Conservation (phyloP, 345 rosid species). For the Draba incana region DNA sequence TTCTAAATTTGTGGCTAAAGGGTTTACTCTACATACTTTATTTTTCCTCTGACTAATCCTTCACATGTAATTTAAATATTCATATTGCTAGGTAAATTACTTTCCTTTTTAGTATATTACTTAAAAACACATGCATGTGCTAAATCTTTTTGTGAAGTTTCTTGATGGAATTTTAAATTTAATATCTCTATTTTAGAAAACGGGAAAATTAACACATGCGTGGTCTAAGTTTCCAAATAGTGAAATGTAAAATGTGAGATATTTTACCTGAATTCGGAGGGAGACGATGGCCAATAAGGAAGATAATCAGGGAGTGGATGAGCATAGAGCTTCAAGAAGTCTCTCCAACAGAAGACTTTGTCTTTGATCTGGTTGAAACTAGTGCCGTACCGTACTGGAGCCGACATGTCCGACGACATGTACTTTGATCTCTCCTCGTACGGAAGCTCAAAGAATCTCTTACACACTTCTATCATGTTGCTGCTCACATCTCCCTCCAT, state of each 20-base stretch:
- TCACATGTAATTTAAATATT: background rate
- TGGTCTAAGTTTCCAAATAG: background rate
- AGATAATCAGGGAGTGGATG: constrained; percentile 61
- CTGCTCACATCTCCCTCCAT: constrained; percentile 54
- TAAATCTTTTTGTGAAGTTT: constrained; percentile 1
- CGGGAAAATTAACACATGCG: background rate
- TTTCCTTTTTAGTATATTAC: background rate
- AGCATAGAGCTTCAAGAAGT: constrained; percentile 75
- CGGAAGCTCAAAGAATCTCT: constrained; percentile 72
- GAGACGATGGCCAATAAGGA: constrained; percentile 88
- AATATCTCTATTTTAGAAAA: background rate
- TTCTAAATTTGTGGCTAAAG: constrained; percentile 8
- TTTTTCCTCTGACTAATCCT: background rate
- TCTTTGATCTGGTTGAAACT: constrained; percentile 91
- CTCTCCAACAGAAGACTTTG: constrained; percentile 88
- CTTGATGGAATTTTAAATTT: background rate
- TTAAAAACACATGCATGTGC: constrained; percentile 20
- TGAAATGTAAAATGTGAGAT: background rate
- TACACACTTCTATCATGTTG: constrained; percentile 64
- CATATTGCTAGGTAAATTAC: constrained; percentile 4
- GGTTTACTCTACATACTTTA: background rate
- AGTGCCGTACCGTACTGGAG: constrained; percentile 83
- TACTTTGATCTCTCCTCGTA: constrained; percentile 74
- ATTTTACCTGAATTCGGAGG: constrained; percentile 70
- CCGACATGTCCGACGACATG: constrained; percentile 73